phyloP scores from a whole-genome alignment of 1,284 basidiomycete species.

The Gymnopus androsaceus region DNA sequence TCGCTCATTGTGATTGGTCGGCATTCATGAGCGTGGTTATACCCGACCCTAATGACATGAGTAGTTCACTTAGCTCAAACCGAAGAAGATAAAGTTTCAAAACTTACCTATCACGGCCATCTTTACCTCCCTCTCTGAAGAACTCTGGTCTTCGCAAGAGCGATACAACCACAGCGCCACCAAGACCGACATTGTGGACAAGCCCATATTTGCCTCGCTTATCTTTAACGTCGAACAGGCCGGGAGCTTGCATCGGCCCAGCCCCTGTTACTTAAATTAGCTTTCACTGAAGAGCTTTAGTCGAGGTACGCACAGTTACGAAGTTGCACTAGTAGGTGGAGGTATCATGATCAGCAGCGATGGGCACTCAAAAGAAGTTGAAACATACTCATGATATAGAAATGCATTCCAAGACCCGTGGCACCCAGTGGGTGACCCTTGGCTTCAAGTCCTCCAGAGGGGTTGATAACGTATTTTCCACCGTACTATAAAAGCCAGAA shows the following conservation, averaged over 20 bases:
- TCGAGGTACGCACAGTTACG: constrained; percentile 55
- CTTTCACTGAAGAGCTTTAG: not conserved
- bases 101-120: constrained; percentile 65
- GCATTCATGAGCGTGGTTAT: constrained; percentile 76
- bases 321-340: constrained; percentile 60
- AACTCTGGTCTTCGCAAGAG: constrained; percentile 75
- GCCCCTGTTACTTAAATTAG: constrained; percentile 52
- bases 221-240: constrained; percentile 62
- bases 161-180: constrained; percentile 77
- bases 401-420: constrained; percentile 86
- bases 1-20: constrained; percentile 61
- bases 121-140: constrained; percentile 58
- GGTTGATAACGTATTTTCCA: constrained; percentile 87
- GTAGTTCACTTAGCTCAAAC: not conserved
- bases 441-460: constrained; percentile 83
- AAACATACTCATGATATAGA: constrained; percentile 76
- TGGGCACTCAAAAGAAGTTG: constrained; percentile 5
- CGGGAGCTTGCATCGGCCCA: constrained; percentile 79
- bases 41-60: constrained; percentile 58
- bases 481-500: constrained; percentile 55
- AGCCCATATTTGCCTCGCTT: constrained; percentile 77
- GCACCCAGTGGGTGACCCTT: constrained; percentile 88
- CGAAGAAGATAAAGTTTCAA: not conserved
- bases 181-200: constrained; percentile 83
- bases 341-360: not conserved